phyloP scores from a whole-genome alignment of 257 asterid genomes.

The Nicotiana knightiana region DNA sequence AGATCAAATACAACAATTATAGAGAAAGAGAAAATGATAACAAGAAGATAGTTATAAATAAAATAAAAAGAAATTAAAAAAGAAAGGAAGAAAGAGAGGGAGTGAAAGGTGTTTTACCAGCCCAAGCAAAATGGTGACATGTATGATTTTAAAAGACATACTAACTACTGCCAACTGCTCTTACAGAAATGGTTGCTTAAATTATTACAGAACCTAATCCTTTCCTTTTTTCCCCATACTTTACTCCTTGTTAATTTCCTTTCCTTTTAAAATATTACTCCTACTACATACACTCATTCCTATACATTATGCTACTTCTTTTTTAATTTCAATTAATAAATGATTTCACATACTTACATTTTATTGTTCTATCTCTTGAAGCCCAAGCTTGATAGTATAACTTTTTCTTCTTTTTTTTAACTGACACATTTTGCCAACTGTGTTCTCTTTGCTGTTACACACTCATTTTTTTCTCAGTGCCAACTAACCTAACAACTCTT shows the following conservation, averaged over 20 bases:
- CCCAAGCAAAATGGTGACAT: constrained; percentile 50
- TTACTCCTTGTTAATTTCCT: constrained; percentile 25
- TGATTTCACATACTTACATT: constrained; percentile 19
- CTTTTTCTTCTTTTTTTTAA: constrained; percentile 14
- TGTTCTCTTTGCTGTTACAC: constrained; percentile 77
- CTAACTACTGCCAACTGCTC: constrained; percentile 77
- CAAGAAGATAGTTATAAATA: background rate
- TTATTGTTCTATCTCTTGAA: constrained; percentile 82
- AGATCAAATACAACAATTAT: constrained; percentile 16
- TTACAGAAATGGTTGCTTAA: constrained; percentile 42
- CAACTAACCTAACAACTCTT: constrained; percentile 58
- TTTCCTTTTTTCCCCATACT: constrained; percentile 17
- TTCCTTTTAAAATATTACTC: constrained; percentile 6
- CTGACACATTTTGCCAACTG: constrained; percentile 88
- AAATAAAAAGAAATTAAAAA: too few species aligned
- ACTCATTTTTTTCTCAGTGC: constrained; percentile 56
- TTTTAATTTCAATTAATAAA: constrained; percentile 9
- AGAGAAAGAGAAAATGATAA: background rate
- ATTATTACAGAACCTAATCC: constrained; percentile 66
- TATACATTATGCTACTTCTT: constrained; percentile 17
- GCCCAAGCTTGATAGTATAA: constrained; percentile 44
- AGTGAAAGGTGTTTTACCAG: constrained; percentile 36
- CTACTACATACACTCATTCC: constrained; percentile 4
- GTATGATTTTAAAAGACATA: constrained; percentile 47
- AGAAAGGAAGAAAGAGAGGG: background rate